phyloP scores from a whole-genome alignment of 1,139 yeast species.

The Zygotorulaspora mrakii region DNA sequence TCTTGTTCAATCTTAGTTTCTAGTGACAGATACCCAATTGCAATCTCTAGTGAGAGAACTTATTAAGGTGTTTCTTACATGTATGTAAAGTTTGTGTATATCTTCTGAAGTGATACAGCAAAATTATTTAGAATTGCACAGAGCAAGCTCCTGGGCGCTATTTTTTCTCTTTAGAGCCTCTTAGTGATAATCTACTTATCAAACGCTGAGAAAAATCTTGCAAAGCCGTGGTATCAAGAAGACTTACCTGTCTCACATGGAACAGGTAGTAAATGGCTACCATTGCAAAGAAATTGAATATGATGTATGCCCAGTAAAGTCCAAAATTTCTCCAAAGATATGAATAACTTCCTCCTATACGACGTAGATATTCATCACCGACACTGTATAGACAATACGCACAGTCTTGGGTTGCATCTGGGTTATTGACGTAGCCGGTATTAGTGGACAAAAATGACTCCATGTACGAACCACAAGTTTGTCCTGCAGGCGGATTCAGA shows the following conservation, averaged over 20 bases:
- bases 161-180: constrained; percentile 2
- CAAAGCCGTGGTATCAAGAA: constrained; percentile 4
- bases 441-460: constrained; percentile 31
- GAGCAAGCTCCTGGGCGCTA: too few relatives aligned
- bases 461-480: constrained; percentile 57
- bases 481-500: constrained; percentile 55
- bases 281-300: constrained; percentile 52
- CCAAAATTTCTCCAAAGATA: constrained; percentile 69
- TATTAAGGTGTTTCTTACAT: too few relatives aligned
- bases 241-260: constrained; percentile 24
- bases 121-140: too few relatives aligned
- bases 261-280: constrained; percentile 42
- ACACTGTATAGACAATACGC: constrained; percentile 52
- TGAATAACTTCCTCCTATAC: constrained; percentile 44
- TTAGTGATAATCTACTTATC: constrained; percentile 1
- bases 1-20: neutral
- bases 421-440: constrained; percentile 53
- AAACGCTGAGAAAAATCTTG: constrained; percentile 1
- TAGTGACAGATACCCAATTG: neutral
- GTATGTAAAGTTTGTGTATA: neutral
- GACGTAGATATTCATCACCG: constrained; percentile 52
- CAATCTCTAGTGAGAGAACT: too few relatives aligned
- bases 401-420: constrained; percentile 52
- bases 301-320: constrained; percentile 51
- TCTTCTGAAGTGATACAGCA: too few relatives aligned